Evolutionary conservation across 106 monocot species (phyloP).

Genomic region (Dendrobium chrysotoxum): DNA sequence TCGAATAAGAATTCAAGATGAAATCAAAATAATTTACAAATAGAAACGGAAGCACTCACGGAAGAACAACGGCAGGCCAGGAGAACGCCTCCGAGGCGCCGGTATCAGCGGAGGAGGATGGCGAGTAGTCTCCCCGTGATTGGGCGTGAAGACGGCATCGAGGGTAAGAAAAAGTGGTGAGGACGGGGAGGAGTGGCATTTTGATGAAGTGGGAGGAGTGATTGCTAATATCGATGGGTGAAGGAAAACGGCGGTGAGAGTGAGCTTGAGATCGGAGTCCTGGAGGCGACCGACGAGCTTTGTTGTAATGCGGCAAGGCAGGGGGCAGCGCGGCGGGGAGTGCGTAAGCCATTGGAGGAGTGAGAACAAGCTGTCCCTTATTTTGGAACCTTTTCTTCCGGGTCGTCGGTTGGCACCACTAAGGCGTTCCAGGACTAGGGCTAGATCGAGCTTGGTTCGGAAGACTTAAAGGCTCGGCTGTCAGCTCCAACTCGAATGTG

Average conservation of each 20-base stretch:
- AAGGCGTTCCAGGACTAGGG: too few relatives aligned
- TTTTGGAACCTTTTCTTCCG: too few relatives aligned
- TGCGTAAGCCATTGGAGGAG: neutral
- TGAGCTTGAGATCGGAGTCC: neutral
- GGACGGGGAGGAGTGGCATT: neutral
- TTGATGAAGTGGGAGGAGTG: neutral
- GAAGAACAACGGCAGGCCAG: conserved; percentile 62
- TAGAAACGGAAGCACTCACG: conserved; percentile 28
- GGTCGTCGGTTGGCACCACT: too few relatives aligned
- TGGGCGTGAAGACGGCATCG: neutral
- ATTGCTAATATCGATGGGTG: neutral
- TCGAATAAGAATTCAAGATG: neutral
- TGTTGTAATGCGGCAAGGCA: neutral
- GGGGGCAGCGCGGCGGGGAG: neutral
- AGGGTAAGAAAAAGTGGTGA: neutral
- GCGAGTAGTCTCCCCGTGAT: neutral
- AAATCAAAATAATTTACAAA: neutral
- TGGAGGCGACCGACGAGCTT: neutral
- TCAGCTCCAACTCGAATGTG: too few relatives aligned
- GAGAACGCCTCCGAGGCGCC: conserved; percentile 26
- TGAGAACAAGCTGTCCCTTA: too few relatives aligned
- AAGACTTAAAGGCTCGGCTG: too few relatives aligned
- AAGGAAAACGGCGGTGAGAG: neutral
- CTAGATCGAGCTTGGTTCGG: too few relatives aligned
- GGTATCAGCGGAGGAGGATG: conserved; percentile 3